Conservation (phyloP, 108 stramenopile genomes). For the Pelagomonas calceolata region DNA sequence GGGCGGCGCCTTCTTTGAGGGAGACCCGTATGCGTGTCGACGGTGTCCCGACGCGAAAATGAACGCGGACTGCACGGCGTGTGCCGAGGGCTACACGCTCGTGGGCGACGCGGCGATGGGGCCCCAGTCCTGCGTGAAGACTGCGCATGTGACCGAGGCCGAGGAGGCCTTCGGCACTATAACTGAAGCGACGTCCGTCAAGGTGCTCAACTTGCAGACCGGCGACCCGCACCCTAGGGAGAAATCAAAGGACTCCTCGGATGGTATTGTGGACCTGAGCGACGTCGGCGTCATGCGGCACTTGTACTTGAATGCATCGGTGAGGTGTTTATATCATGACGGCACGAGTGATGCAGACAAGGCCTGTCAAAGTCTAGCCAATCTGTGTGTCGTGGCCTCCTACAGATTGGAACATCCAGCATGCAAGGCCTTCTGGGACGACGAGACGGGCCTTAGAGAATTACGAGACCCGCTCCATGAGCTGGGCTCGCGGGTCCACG, state of each 20-base stretch:
- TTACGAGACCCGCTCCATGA: conserved; percentile 18
- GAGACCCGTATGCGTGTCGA: conserved; percentile 31
- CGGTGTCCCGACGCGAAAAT: conserved; percentile 54
- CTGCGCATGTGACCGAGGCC: conserved; percentile 15
- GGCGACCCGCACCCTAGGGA: conserved; percentile 1
- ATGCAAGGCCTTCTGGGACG: conserved; percentile 24
- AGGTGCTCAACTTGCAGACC: conserved; percentile 15
- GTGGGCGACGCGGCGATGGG: conserved; percentile 41
- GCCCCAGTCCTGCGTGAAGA: conserved; percentile 29
- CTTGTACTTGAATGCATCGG: conserved; percentile 32
- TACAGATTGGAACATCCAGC: conserved; percentile 40
- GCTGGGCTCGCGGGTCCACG: conserved; percentile 37
- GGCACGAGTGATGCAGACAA: conserved; percentile 6
- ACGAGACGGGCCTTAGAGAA: conserved; percentile 19
- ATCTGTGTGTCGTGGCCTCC: conserved; percentile 56
- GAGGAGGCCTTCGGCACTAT: conserved; percentile 7
- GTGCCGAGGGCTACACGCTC: conserved; percentile 34
- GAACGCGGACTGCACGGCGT: conserved; percentile 35
- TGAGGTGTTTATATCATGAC: conserved; percentile 41
- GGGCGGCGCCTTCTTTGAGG: conserved; percentile 30
- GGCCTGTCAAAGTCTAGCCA: conserved; percentile 50
- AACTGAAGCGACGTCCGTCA: conserved; percentile 16
- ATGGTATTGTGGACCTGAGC: conserved; percentile 8
- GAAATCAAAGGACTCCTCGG: conserved; percentile 15
- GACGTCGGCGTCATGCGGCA: conserved; percentile 38